Base-by-base conservation (phyloP, 208 protist species). In the Balamuthia mandrillaris region DNA sequence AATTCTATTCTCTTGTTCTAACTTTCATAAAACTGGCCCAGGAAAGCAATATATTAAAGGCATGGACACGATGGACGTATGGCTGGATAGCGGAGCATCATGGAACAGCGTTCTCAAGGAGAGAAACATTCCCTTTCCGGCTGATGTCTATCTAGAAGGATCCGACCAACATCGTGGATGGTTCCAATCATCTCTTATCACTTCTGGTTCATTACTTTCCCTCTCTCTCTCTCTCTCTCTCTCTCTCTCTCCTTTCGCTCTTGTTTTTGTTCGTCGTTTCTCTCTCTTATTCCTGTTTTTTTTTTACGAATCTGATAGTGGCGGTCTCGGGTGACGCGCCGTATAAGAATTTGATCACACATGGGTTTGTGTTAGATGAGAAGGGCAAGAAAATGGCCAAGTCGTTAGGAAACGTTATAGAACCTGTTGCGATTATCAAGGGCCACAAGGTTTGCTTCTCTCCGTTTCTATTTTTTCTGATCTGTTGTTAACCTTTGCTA, bases 41-140 rank as follows among this genome's bases (percentile, higher is more conserved):
- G 77, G 78, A 2, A 49, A 92, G 16, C 12, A 75, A 29, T 95
- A 77, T 18, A 39, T 29, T 2, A 92, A 89, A n/a, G 93, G 93
- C 37, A 84, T 9, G 0, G 95, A 96, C 86, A 96, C 94, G 5
- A 91, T 96, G 90, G 95, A 96, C 68, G 95, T 96, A 14, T 96
- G 95, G 95, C 95, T 96, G 78, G 95, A 96, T 65, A 90, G 79
- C 45, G 95, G 95, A 60, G 87, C 86, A 6, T 93, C 87, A 16
- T 96, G 94, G 94, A 41, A 77, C 12, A 44, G 60, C 2, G 88
- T 91, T n/a, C 45, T 85, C 41, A n/a, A 39, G 12, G n/a, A n/a
- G 27, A 3, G 66, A 2, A 41, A 31, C 0, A 21, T 56, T 5
- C 18, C 45, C n/a, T 86, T 68, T 85, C 66, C 81, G n/a, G 60